Base-by-base conservation (phyloP, 306 rosid species). In the Quercus suber region DNA sequence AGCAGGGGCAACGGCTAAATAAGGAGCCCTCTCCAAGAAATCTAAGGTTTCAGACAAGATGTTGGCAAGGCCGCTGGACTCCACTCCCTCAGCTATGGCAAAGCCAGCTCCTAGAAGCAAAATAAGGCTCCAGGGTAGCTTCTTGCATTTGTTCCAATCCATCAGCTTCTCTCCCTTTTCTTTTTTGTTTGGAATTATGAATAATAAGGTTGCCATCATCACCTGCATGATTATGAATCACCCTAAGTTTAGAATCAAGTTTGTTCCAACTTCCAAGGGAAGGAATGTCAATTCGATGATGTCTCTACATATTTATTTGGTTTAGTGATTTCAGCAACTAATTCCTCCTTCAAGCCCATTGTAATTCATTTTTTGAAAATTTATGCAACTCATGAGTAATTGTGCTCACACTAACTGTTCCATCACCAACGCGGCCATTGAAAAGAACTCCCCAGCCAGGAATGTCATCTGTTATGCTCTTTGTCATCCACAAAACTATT, bases 391-490 rank as follows among this genome's bases (percentile, higher is more conserved):
- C 31, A 17, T 31, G 18, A 27, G 69, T 64, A 19, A 4, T 12
- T n/a, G 19, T 27, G 82, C 97, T 90, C 73, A 93, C 98, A 78
- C 98, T 92, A 18, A 85, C 93, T 52, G 91, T 90, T 70, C 98
- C 98, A 83, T 94, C 98, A 27, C 97, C 97, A 58, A 87, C 94
- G 31, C 88, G 92, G 57, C 90, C 94, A 65, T 92, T 52, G 79
- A 94, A 92, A 63, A 90, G 92, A 78, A 77, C 69, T 77, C 97
- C 98, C 97, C 98, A 94, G 37, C 98, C 98, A 31, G 98, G 97
- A 77, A 92, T 77, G 43, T 94, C 97, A 64, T 92, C 92, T 58
- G 98, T 88, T 61, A 94, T 88, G 69, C 87, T 92, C 80, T 94
- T 92, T 71, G 97, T 92, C 98, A 94, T 94, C 98, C 98, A 92